Evolutionary conservation across 768 basidiomycete species (phyloP).

Genomic region (Terana coerulea): DNA sequence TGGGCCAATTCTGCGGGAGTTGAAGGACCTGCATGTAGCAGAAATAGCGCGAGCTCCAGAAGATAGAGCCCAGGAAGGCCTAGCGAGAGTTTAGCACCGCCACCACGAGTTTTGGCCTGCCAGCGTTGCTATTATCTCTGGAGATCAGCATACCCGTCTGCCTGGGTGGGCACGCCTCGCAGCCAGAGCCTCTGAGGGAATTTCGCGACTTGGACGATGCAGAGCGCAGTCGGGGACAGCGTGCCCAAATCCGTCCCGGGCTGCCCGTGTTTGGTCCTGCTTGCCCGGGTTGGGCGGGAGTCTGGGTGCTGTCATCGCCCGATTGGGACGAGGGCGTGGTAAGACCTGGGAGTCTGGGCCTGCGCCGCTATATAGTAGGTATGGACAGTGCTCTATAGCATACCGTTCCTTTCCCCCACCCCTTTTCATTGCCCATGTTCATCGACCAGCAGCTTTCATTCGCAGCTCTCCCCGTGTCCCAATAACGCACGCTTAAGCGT

Average conservation of each 20-base stretch:
- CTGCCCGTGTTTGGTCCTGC: slow-evolving; percentile 7
- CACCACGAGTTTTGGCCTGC: neutral
- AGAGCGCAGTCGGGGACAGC: neutral
- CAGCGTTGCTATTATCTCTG: slow-evolving; percentile 4
- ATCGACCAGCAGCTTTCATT: slow-evolving; percentile 12
- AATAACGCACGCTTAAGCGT: slow-evolving; percentile 53
- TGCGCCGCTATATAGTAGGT: slow-evolving; percentile 9
- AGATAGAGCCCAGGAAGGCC: neutral
- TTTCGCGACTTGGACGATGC: slow-evolving; percentile 14
- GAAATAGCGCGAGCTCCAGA: neutral
- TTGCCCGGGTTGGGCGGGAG: neutral
- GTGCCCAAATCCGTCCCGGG: slow-evolving; percentile 5
- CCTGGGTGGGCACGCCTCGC: neutral
- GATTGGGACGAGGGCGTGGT: neutral
- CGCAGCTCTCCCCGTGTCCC: slow-evolving; percentile 26
- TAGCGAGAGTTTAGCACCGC: neutral
- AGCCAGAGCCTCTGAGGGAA: slow-evolving; percentile 5
- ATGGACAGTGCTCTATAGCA: slow-evolving; percentile 3
- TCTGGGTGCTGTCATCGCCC: slow-evolving; percentile 1
- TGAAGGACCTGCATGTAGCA: slow-evolving; percentile 1
- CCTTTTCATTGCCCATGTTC: slow-evolving; percentile 16
- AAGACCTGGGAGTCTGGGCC: slow-evolving; percentile 3
- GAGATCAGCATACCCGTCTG: neutral
- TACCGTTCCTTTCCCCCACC: slow-evolving; percentile 7
- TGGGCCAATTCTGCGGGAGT: neutral